Conservation (phyloP, 2,329 filamentous ascomycete species). For the Onygena corvina region DNA sequence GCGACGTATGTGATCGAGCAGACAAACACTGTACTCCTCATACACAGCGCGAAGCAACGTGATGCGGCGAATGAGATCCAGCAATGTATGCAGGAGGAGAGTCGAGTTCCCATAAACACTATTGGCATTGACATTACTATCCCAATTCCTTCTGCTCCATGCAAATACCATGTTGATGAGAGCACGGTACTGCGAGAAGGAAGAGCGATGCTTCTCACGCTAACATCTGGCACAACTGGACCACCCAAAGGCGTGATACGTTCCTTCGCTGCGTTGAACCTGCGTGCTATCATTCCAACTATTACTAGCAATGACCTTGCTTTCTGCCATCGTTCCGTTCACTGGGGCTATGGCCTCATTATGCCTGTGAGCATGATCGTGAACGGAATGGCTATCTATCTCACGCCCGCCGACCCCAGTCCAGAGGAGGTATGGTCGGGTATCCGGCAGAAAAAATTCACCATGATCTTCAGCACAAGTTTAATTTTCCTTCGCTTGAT, state of each 20-base stretch:
- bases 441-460: background rate
- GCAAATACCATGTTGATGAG: background rate
- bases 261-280: background rate
- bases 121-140: background rate
- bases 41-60: background rate
- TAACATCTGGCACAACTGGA: slow-evolving; percentile 37
- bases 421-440: slow-evolving; percentile 2
- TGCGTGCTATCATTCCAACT: background rate
- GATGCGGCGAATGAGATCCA: background rate
- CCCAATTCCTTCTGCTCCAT: background rate
- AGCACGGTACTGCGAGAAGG: background rate
- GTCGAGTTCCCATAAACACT: background rate
- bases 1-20: background rate
- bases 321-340: slow-evolving; percentile 5
- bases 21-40: background rate
- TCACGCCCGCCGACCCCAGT: background rate
- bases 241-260: slow-evolving; percentile 34
- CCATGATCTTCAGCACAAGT: background rate
- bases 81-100: background rate
- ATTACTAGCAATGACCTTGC: background rate
- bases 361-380: background rate
- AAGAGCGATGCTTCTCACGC: slow-evolving; percentile 29
- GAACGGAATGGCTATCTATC: slow-evolving; percentile 6
- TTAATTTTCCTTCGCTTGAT: slow-evolving; percentile 7
- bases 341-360: slow-evolving; percentile 10